Evolutionary conservation across 139 green algal species (phyloP).

Genomic region (Zygnema circumcarinatum): DNA sequence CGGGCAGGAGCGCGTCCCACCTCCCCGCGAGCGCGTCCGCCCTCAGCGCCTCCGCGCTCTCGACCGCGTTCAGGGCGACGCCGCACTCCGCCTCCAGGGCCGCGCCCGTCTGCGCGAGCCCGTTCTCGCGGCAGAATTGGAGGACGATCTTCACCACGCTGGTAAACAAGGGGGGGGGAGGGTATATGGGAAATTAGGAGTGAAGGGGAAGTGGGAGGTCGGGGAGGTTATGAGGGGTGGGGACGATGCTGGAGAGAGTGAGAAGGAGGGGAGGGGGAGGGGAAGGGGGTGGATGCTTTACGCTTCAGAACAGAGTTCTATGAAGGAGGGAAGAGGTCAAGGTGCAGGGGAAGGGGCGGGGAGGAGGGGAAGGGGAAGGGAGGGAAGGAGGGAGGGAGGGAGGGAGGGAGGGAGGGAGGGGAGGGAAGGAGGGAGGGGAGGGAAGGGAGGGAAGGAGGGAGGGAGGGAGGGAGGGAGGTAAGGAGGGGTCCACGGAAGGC

Average conservation of each 20-base stretch:
- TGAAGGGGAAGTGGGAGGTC: background rate
- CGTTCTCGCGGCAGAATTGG: constrained; percentile 97
- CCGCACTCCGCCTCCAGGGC: constrained; percentile 81
- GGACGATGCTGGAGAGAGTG: background rate
- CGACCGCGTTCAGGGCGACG: constrained; percentile 94
- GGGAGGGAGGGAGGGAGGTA: too few relatives aligned
- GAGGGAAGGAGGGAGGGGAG: too few relatives aligned
- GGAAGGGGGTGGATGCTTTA: background rate
- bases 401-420: too few relatives aligned
- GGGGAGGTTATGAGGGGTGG: background rate
- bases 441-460: too few relatives aligned
- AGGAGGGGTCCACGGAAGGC: too few relatives aligned
- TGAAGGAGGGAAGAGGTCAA: background rate
- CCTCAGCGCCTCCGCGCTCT: constrained; percentile 88
- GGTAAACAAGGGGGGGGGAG: background rate
- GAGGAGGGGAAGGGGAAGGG: too few relatives aligned
- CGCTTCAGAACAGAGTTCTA: background rate
- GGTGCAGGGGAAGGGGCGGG: too few relatives aligned
- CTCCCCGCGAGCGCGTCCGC: constrained; percentile 85
- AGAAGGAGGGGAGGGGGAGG: background rate
- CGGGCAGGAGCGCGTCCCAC: constrained; percentile 90
- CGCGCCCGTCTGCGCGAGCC: constrained; percentile 83
- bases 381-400: too few relatives aligned
- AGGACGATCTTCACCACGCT: constrained; percentile 84
- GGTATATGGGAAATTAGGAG: background rate